Conservation (phyloP, 495 filamentous ascomycete species). For the Penicillium pulvis region DNA sequence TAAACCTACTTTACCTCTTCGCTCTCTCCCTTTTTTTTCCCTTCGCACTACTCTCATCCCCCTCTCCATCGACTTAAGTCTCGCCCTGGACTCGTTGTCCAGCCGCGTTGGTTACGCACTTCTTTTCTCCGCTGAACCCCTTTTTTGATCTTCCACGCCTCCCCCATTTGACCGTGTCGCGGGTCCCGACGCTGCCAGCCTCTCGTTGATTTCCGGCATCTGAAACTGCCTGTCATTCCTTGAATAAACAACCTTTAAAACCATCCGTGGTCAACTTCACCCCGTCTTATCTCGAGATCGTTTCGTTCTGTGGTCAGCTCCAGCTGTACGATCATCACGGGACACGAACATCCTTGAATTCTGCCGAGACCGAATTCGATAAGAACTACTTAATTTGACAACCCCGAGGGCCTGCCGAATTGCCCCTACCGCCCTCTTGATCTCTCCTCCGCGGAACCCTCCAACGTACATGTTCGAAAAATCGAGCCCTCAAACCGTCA, state of each 20-base stretch:
- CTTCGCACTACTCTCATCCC: conserved; percentile 12
- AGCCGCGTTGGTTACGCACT: conserved; percentile 27
- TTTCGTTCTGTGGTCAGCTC: conserved; percentile 10
- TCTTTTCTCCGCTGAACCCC: conserved; percentile 7
- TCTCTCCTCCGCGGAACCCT: conserved; percentile 5
- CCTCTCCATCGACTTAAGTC: conserved; percentile 17
- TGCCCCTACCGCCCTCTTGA: background rate
- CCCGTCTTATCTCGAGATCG: background rate
- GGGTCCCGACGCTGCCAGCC: conserved; percentile 40
- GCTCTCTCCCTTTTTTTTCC: conserved; percentile 22
- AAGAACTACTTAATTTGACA: conserved; percentile 1
- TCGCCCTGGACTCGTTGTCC: conserved; percentile 31
- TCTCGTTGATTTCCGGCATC: conserved; percentile 35
- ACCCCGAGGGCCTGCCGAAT: conserved; percentile 5
- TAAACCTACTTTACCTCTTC: conserved; percentile 18
- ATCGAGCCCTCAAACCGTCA: conserved; percentile 34
- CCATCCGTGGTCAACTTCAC: background rate
- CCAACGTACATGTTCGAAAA: conserved; percentile 43
- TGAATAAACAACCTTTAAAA: conserved; percentile 14
- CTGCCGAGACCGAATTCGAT: conserved; percentile 14
- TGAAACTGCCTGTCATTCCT: conserved; percentile 32
- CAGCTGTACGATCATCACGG: conserved; percentile 17
- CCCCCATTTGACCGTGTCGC: conserved; percentile 34
- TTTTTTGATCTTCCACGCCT: conserved; percentile 11
- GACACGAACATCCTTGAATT: conserved; percentile 17